Base-by-base conservation (phyloP, 768 basidiomycete genomes). In the Panus rudis region DNA sequence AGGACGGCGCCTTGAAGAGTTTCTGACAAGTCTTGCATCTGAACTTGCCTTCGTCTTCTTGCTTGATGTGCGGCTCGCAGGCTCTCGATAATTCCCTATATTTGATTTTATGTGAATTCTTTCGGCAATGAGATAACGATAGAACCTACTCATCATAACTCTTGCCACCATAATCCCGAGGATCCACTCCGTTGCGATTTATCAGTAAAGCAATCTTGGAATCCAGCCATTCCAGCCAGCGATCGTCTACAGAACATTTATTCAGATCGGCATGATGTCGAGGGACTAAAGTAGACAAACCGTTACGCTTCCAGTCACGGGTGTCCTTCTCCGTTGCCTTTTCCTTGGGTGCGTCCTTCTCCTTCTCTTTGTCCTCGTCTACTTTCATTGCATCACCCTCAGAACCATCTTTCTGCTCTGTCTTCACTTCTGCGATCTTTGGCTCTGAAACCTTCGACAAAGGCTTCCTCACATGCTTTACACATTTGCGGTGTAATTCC, bases 1-100 rank as follows among this genome's bases (percentile, higher is more conserved):
- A 99, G 20, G 92, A 81, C 25, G 88, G 85, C 4, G 92, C 96
- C 62, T 93, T 93, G 81, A 99, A 99, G 17, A 98, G 73, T 69
- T 99, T 99, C 65, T 82, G 84, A 64, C 96, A 99, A 22, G 82
- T 83, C 70, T 90, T 94, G 70, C 96, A 99, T 50, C 96, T 76
- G 68, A 88, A 98, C 61, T 96, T 98, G 56, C 84, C 89, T 64
- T 94, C 91, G 52, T 97, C 94, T 64, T 98, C 94, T 60, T 92
- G 87, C 65, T 93, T 93, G 62, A 98, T 77, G 60, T 74, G 75
- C 2, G 81, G 81, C 43, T 86, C 85, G 19, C 84, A 80, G 11
- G 82, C 73, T 55, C 83, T 89, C 39, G 78, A 73, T 39, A 93
- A 68, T 59, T 93, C 92, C 52, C 93, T 96, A 56, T 5, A 39